phyloP scores from a whole-genome alignment of 2,329 filamentous ascomycete genomes.

The Byssothecium circinans region DNA sequence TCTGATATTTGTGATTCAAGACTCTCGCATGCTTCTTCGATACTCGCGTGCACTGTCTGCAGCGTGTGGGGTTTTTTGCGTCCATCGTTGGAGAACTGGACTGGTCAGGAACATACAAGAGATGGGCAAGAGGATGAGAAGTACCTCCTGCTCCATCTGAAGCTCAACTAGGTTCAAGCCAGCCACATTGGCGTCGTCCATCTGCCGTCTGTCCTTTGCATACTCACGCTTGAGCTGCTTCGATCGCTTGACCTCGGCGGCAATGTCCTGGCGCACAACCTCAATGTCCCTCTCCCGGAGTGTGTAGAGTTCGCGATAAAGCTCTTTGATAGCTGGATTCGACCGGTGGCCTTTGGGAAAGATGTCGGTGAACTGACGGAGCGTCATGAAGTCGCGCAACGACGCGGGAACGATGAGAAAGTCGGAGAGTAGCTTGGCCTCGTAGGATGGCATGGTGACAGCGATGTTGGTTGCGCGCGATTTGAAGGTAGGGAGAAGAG shows the following conservation, averaged over 20 bases:
- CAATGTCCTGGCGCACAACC: constrained; percentile 65
- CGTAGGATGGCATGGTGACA: constrained; percentile 67
- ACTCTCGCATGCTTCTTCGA: constrained; percentile 66
- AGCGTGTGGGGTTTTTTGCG: constrained; percentile 62
- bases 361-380: constrained; percentile 73
- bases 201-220: constrained; percentile 55
- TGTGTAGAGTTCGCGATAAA: constrained; percentile 80
- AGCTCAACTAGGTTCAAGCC: constrained; percentile 62
- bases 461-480: neutral
- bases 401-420: constrained; percentile 78
- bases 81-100: constrained; percentile 58
- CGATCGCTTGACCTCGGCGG: constrained; percentile 64
- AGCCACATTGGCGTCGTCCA: constrained; percentile 57
- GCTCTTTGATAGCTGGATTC: constrained; percentile 66
- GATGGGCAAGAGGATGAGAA: neutral
- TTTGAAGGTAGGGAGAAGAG: neutral
- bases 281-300: constrained; percentile 72
- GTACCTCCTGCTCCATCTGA: constrained; percentile 54
- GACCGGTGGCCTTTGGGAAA: constrained; percentile 70
- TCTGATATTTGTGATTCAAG: constrained; percentile 69
- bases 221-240: constrained; percentile 61
- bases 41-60: constrained; percentile 65
- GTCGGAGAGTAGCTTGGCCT: constrained; percentile 72
- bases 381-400: constrained; percentile 71
- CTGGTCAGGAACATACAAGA: neutral